phyloP scores from a whole-genome alignment of 169 alveolate genomes.

The Plasmodium knowlesi region DNA sequence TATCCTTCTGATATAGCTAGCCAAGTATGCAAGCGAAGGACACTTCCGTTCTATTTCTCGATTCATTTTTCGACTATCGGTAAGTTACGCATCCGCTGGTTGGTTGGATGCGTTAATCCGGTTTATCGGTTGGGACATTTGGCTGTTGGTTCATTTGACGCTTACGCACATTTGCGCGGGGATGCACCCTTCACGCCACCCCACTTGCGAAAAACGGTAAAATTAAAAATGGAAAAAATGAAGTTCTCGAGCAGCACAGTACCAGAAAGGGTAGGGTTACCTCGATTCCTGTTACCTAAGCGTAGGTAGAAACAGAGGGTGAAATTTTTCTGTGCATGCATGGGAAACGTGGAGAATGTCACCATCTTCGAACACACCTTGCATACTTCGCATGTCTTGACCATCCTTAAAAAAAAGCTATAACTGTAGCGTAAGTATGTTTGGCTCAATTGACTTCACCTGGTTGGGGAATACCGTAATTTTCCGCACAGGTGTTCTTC shows the following conservation, averaged over 20 bases:
- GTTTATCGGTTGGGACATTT: not conserved
- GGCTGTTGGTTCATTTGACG: not conserved
- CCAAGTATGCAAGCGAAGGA: no score
- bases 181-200: not conserved
- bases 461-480: not conserved
- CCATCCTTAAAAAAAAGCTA: not conserved
- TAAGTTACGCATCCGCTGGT: not conserved
- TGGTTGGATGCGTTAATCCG: not conserved
- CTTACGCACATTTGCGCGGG: no score
- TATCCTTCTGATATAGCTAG: no score
- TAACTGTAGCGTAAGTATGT: constrained; percentile 15
- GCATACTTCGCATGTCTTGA: not conserved
- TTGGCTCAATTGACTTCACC: constrained; percentile 23
- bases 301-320: not conserved
- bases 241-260: not conserved
- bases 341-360: not conserved
- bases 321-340: not conserved
- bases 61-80: constrained; percentile 86
- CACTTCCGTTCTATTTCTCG: constrained; percentile 89
- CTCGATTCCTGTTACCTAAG: not conserved
- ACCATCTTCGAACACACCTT: no score
- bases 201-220: not conserved
- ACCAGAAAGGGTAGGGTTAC: not conserved
- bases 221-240: not conserved
- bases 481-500: not conserved